These are phyloP conservation scores for Colletotrichum tanaceti DNA, from an alignment of 2,329 filamentous ascomycete species.

Conservation along the genomic window DNA sequence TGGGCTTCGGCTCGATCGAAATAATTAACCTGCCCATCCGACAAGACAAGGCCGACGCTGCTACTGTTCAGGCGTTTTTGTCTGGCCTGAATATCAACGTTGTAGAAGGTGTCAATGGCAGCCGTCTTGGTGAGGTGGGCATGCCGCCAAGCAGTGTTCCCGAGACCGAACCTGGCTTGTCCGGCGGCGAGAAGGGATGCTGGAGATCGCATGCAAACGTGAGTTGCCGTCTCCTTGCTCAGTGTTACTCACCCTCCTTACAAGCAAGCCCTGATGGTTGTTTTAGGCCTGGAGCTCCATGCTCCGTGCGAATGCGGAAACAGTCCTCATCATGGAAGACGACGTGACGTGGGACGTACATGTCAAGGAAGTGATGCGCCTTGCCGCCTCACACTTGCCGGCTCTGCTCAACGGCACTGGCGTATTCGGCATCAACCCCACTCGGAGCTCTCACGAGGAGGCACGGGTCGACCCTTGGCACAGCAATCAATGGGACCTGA, in stretches of 20 bases:
- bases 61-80: constrained; percentile 46
- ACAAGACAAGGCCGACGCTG: constrained; percentile 46
- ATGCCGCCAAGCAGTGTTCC: constrained; percentile 45
- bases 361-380: constrained; percentile 44
- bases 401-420: constrained; percentile 22
- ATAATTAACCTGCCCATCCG: constrained; percentile 46
- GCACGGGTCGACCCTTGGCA: constrained; percentile 42
- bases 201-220: constrained; percentile 48
- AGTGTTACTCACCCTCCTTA: not conserved
- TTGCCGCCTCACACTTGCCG: constrained; percentile 19
- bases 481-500: constrained; percentile 43
- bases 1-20: constrained; percentile 44
- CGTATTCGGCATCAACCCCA: constrained; percentile 10
- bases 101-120: constrained; percentile 41
- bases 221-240: constrained; percentile 14
- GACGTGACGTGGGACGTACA: constrained; percentile 48
- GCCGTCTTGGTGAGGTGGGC: constrained; percentile 43
- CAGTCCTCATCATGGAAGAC: constrained; percentile 46
- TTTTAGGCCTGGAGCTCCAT: constrained; percentile 46
- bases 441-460: not conserved
- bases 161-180: constrained; percentile 35
- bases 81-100: constrained; percentile 44
- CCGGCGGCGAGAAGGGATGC: constrained; percentile 44
- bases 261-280: not conserved
- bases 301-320: constrained; percentile 42